Evolutionary conservation across 1,284 basidiomycete genomes (phyloP), one percentile per base, ranked within the genome.

Genomic region (Ganoderma resinaceum): DNA sequence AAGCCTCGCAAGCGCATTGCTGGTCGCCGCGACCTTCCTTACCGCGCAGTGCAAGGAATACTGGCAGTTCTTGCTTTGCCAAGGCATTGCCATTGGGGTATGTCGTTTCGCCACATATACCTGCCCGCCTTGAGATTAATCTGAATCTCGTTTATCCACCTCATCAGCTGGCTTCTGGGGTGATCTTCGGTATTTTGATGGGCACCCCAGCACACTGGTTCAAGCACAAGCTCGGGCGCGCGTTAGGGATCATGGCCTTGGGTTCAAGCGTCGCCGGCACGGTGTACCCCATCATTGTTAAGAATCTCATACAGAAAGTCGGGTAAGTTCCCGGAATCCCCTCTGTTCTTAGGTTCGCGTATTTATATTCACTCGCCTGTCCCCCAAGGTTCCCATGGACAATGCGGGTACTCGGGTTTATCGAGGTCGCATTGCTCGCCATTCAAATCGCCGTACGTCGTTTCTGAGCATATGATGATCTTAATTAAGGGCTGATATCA

Each of bases 391-490:
- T 90, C 73, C 78, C 79, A 65, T 90, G 89, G 89, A 88, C 88
- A 0, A 87, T 90, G 84, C 82, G 88, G 20, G 84, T 87, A 58
- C 76, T 89, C 26, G 88, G 83, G 0, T 86, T 89, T 70, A 85
- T 90, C 23, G 76, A 89, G 3, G 62, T 88, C 1, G 70, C 81
- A 29, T 74, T 79, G 1, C 76, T 88, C 3, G 79, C 80, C 9
- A 73, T 84, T 18, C 80, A 84, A 9, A 86, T 87, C 76, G 62
- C 87, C 64, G 75, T 75, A 70, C 8, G 75, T 72, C 11, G 2
- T 20, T n/a, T n/a, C 0, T 33, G 23, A 77, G 81, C 66, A 12
- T 73, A 70, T 72, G 63, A 14, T 18, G 29, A 8, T 61, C 26
- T 46, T 52, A 67, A 66, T 73, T 70, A 68, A 72, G 69, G 62